Evolutionary conservation across 2,329 filamentous ascomycete genomes (phyloP), one percentile per base, ranked within the genome.

Genomic region (Venturia pyrina): DNA sequence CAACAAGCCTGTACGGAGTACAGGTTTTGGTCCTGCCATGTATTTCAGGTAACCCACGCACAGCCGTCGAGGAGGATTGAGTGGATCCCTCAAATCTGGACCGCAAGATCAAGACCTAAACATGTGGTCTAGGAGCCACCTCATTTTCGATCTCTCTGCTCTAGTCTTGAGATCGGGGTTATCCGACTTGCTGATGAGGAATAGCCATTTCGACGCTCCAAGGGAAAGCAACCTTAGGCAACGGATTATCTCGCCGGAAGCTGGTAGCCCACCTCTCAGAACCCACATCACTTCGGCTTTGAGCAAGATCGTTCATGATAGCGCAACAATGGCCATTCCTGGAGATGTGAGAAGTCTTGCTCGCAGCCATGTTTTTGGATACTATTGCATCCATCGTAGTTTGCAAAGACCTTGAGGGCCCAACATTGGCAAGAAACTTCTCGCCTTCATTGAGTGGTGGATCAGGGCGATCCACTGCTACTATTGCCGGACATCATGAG

Each of bases 401-500:
- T 24, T 63, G 62, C 24, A 44, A 41, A 63, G 44, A 63, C 40
- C 62, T 63, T 17, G 62, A 63, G 46, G 19, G 15, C 7, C 32
- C 62, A 21, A 63, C 21, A 11, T 37, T 63, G 32, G 62, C n/a
- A n/a, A 63, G 62, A 63, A 53, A 63, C 34, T 63, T 34, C 17
- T 48, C 62, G 15, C 41, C 53, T 7, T 63, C 41, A 28, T 40
- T 63, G 41, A 63, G 62, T 41, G 41, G 62, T 21, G 62, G 62
- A 37, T 2, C 43, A 46, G 62, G 62, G n/a, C 44, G n/a, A 37
- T 50, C 62, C n/a, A n/a, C 62, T 34, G 62, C 62, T 34, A 50
- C 41, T 37, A 63, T 63, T 28, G 34, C 43, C 21, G 62, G 62
- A 50, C 53, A 13, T 53, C 62, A 63, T 50, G 40, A 63, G 32